Base-by-base conservation (phyloP, 306 rosid genomes). In the Lathyrus tuberosus region DNA sequence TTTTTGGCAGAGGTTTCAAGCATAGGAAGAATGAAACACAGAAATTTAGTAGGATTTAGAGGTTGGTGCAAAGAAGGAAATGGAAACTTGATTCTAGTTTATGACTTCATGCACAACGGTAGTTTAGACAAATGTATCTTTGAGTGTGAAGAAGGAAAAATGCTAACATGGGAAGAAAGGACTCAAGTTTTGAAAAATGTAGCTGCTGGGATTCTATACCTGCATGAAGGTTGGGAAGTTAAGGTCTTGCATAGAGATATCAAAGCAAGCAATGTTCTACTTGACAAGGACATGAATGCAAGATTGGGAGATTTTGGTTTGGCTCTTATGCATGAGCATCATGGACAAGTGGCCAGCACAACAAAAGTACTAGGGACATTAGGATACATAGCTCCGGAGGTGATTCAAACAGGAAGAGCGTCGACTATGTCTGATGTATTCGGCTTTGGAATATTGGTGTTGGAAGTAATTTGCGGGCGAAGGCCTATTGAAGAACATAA, bases 11-110 rank as follows among this genome's bases (percentile, higher is more conserved):
- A 90, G 81, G 73, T 90, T 68, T 82, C 90, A 54, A 87, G 88
- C 76, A 24, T 90, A 10, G 91, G 95, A 18, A 87, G 91, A 78
- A 62, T 90, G 76, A 81, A 81, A 65, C 95, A 90, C 43, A 82
- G 82, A 72, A 87, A 87, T 20, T 78, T 87, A 37, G 91, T 87
- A 12, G 79, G 84, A 15, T 47, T 86, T 13, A 81, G 78, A 78
- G 96, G 95, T n/a, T 90, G 96, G 96, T 90, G 91, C 71, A 90
- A 79, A 59, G 78, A 72, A 44, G 89, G 84, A 28, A 84, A 59
- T 28, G 80, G 82, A 59, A 84, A 65, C 61, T 78, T 90, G 44
- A 77, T 87, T 60, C 60, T 87, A 71, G 81, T 86, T 42, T 90
- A 87, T 49, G 95, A 90, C 69, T 90, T 80, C 70, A 86, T 87